Conservation (phyloP, 2,329 filamentous ascomycete species). For the Harringtonia lauricola region DNA sequence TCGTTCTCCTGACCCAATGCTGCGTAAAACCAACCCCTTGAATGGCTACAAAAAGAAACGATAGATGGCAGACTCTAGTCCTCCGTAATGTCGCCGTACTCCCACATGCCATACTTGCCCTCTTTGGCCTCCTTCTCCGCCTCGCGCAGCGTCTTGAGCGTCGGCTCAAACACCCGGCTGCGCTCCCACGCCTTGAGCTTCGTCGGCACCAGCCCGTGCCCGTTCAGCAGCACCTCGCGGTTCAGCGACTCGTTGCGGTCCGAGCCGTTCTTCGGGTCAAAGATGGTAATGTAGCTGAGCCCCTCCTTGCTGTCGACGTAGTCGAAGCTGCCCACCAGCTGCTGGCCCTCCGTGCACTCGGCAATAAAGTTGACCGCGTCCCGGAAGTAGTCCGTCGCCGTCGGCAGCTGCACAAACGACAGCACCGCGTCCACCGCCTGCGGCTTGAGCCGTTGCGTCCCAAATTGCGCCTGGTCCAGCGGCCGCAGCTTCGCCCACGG, state of each 20-base stretch:
- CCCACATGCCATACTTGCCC: conserved; percentile 82
- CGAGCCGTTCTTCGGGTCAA: conserved; percentile 56
- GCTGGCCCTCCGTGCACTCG: conserved; percentile 61
- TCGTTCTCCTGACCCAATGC: background rate
- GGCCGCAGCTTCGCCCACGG: conserved; percentile 76
- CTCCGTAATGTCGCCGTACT: conserved; percentile 94
- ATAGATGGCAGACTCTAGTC: conserved; percentile 51
- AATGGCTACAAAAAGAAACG: too few relatives aligned
- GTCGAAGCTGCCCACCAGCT: conserved; percentile 86
- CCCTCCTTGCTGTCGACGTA: conserved; percentile 69
- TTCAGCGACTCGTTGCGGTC: conserved; percentile 73
- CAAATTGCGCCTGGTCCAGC: conserved; percentile 71
- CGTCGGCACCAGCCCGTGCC: conserved; percentile 79
- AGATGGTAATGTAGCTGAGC: conserved; percentile 75
- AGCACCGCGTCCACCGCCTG: conserved; percentile 83
- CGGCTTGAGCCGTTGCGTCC: conserved; percentile 66
- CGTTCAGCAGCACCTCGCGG: conserved; percentile 71
- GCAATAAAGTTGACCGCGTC: conserved; percentile 70
- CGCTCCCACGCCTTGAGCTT: conserved; percentile 92
- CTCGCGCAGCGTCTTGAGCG: conserved; percentile 61
- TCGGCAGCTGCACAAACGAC: conserved; percentile 79
- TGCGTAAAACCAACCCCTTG: background rate
- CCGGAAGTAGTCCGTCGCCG: conserved; percentile 64
- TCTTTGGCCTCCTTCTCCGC: conserved; percentile 71
- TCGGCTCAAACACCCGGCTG: conserved; percentile 53